Evolutionary conservation across 179 eudicot genomes (phyloP).

Genomic region (Beta corolliflora): DNA sequence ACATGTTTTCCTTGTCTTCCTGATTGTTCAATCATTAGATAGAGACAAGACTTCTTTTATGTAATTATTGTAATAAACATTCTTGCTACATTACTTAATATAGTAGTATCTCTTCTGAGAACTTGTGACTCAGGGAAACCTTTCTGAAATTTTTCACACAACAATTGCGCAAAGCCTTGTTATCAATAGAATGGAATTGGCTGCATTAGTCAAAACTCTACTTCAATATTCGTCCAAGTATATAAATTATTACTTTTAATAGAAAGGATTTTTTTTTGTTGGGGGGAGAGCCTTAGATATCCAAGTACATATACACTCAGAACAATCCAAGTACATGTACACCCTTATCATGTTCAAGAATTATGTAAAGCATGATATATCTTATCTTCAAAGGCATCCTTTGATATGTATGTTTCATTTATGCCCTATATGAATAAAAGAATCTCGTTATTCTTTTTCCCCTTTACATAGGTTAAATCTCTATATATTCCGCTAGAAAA

Average conservation of each 20-base stretch:
- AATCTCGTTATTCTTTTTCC: not conserved
- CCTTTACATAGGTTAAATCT: not conserved
- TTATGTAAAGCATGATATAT: not conserved
- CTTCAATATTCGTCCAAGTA: too few relatives aligned
- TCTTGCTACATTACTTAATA: too few relatives aligned
- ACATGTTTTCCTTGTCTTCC: not conserved
- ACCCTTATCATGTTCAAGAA: not conserved
- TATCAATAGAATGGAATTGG: too few relatives aligned
- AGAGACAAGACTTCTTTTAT: not conserved
- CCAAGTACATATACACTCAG: not conserved
- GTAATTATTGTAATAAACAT: not conserved
- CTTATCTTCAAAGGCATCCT: not conserved
- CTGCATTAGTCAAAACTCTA: too few relatives aligned
- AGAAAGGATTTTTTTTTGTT: too few relatives aligned
- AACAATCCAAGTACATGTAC: not conserved
- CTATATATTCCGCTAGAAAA: not conserved
- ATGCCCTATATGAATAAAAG: not conserved
- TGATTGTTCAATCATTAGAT: not conserved
- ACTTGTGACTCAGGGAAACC: too few relatives aligned
- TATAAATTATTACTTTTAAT: too few relatives aligned
- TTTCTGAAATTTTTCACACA: too few relatives aligned
- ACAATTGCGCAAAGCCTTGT: too few relatives aligned
- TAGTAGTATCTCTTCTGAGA: too few relatives aligned
- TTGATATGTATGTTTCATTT: constrained; percentile 1
- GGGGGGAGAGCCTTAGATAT: too few relatives aligned